Base-by-base conservation (phyloP, 208 protist species). In the Trypanosoma mega region DNA sequence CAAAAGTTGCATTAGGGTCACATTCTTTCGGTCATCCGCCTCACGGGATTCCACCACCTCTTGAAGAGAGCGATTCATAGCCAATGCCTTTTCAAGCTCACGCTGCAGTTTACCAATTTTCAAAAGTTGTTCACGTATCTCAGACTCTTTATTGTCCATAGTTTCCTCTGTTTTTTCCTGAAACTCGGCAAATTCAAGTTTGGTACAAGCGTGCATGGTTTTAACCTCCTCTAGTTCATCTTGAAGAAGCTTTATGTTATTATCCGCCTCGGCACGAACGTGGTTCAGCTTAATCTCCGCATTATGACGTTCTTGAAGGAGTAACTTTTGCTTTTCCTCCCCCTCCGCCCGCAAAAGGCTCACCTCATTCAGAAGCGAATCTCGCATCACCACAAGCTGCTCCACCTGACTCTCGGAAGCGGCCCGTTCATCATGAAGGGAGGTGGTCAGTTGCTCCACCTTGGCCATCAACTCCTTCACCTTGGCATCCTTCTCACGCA, bases 1-100 rank as follows among this genome's bases (percentile, higher is more conserved):
- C 4, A 96, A 71, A 29, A 96, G 52, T 64, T 96, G 87, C 85
- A 94, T 79, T 23, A 96, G 74, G 0, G 82, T 72, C 2, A 90
- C 67, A 61, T 96, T 96, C 52, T 88, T 93, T 44, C 72, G 63
- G 55, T 93, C 89, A 26, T 92, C 87, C 6, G 63, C 76, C 59
- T 96, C 84, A 16, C 80, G 74, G 7, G 59, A 65, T 45, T 88
- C 82, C 8, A 96, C 45, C 1, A 84, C 82, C 48, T 85, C 70
- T 46, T 92, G 90, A 21, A 96, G 55, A 1, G 82, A 68, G 23
- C 53, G 76, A 72, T 89, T 92, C 44, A 90, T 76, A 11, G 72
- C 57, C 5, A 86, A 56, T 6, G 81, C 77, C 68, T 87, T 90
- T 49, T 93, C 76, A 53, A 94, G 64, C 62, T 96, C 80, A n/a